Percentiles rank a stretch among this genome's conserved stretches.
These are phyloP conservation scores for Malassezia arunalokei DNA, from an alignment of 1,284 basidiomycete species.

Conservation along the genomic window DNA sequence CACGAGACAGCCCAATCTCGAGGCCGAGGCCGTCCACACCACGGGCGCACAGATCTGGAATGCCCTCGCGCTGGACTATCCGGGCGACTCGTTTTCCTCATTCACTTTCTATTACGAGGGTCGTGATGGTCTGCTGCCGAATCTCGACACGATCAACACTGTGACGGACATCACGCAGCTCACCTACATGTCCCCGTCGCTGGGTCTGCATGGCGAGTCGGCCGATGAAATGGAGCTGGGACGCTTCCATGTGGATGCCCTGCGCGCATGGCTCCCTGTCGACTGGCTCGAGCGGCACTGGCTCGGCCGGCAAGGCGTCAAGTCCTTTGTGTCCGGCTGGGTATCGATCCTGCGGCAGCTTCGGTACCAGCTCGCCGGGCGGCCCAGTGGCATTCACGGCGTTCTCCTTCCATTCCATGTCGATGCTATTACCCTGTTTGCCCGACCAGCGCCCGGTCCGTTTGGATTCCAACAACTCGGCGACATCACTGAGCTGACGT, in stretches of 20 bases:
- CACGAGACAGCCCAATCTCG: constrained; percentile 56
- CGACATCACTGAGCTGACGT: constrained; percentile 25
- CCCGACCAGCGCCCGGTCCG: constrained; percentile 72
- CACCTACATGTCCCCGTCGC: constrained; percentile 47
- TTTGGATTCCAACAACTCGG: constrained; percentile 90
- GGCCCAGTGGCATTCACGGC: constrained; percentile 25
- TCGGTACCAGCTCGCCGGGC: constrained; percentile 52
- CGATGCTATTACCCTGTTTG: constrained; percentile 82
- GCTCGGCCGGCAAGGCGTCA: constrained; percentile 2
- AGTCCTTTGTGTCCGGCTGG: constrained; percentile 5
- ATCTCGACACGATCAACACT: constrained; percentile 85
- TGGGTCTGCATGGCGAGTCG: constrained; percentile 8
- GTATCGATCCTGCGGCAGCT: constrained; percentile 38
- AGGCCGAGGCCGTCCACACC: constrained; percentile 53
- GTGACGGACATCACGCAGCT: constrained; percentile 61
- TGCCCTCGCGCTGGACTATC: constrained; percentile 84
- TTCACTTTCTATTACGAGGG: constrained; percentile 89
- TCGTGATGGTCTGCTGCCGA: constrained; percentile 82
- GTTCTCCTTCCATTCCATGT: constrained; percentile 63
- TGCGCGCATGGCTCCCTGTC: neutral
- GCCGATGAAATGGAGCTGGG: neutral
- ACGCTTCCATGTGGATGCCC: neutral
- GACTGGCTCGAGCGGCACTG: constrained; percentile 1
- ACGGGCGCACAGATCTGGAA: constrained; percentile 57
- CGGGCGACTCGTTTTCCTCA: constrained; percentile 88